phyloP scores from a whole-genome alignment of 192 early-diverging fungal species.

The Tieghemiomyces parasiticus region DNA sequence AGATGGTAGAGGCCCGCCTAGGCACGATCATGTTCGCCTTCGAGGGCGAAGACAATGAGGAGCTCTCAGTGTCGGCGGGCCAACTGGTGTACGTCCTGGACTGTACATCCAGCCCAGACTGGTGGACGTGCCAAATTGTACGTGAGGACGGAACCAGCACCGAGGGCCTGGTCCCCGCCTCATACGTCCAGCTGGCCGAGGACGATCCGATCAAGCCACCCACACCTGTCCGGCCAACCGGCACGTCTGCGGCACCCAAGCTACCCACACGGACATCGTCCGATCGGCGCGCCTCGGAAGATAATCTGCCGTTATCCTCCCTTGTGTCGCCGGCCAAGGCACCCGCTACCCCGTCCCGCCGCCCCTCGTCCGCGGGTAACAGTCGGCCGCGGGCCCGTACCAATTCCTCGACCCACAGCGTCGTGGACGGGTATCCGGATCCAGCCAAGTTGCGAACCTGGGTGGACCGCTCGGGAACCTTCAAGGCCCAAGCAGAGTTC shows the following conservation, averaged over 20 bases:
- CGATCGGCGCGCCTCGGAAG: neutral
- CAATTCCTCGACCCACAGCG: neutral
- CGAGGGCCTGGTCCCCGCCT: slow-evolving; percentile 69
- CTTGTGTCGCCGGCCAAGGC: neutral
- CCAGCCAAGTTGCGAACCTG: slow-evolving; percentile 64
- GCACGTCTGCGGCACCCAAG: neutral
- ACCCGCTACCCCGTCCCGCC: neutral
- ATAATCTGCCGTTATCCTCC: neutral
- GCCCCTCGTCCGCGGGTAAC: neutral
- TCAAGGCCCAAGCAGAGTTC: slow-evolving; percentile 86
- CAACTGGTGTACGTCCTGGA: slow-evolving; percentile 76
- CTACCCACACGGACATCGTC: neutral
- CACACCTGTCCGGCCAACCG: too few species aligned
- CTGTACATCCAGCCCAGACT: slow-evolving; percentile 64
- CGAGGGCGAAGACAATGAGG: slow-evolving; percentile 64
- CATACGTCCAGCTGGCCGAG: slow-evolving; percentile 43
- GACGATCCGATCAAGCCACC: too few species aligned
- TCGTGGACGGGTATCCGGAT: slow-evolving; percentile 29
- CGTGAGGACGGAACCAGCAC: slow-evolving; percentile 27
- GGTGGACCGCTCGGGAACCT: slow-evolving; percentile 84
- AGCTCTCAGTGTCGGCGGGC: slow-evolving; percentile 71
- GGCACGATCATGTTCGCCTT: slow-evolving; percentile 68
- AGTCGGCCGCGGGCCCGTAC: neutral
- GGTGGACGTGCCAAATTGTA: slow-evolving; percentile 68
- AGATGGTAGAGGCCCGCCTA: slow-evolving; percentile 13